These are phyloP conservation scores for Trichophaea hybrida DNA, from an alignment of 2,329 filamentous ascomycete species.

Conservation along the genomic window DNA sequence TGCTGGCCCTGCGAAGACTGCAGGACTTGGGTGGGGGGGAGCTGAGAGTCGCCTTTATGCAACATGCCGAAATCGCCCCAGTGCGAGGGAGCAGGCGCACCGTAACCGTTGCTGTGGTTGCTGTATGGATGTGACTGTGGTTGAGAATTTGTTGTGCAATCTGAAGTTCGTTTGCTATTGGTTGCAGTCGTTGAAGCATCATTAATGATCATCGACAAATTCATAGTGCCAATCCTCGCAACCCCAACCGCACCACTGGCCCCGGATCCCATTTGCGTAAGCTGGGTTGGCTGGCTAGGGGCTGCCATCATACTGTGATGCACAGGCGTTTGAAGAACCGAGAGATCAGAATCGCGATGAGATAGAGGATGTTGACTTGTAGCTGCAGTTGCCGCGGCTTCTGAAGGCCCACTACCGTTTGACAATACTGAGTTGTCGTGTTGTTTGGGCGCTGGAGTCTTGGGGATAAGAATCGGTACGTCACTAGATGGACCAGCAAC, in stretches of 20 bases:
- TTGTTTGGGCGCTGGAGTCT: not conserved
- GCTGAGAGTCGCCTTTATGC: constrained; percentile 43
- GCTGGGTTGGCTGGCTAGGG: not conserved
- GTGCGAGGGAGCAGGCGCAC: not conserved
- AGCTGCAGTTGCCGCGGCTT: not conserved
- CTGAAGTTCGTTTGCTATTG: constrained; percentile 64
- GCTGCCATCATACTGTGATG: not conserved
- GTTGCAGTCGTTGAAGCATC: constrained; percentile 78
- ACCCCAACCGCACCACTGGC: constrained; percentile 19
- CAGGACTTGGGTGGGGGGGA: constrained; percentile 47
- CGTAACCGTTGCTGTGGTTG: constrained; percentile 9
- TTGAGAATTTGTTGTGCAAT: constrained; percentile 29
- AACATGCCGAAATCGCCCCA: constrained; percentile 37
- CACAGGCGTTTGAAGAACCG: not conserved
- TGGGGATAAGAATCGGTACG: not conserved
- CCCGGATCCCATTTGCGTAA: constrained; percentile 33
- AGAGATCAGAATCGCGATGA: not conserved
- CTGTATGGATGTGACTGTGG: constrained; percentile 15
- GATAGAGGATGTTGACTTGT: not conserved
- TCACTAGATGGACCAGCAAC: not conserved
- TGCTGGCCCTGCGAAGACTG: not conserved
- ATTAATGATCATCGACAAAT: constrained; percentile 44
- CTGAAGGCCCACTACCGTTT: not conserved
- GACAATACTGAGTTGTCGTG: not conserved
- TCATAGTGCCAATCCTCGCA: constrained; percentile 38